Conservation (phyloP, 1,284 basidiomycete species). For the Neolentinus lepideus region DNA sequence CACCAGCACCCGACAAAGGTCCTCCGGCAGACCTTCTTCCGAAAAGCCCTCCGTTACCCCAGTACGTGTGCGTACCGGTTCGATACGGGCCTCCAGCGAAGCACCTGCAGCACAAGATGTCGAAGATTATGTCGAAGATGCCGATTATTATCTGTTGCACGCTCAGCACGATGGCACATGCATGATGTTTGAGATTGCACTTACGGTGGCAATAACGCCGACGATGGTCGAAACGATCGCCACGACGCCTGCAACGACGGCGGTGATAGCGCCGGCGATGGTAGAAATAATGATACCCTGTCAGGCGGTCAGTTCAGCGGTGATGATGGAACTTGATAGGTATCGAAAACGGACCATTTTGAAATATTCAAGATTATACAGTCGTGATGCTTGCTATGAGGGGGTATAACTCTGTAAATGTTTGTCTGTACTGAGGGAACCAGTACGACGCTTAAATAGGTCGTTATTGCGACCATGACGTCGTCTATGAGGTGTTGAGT, state of each 20-base stretch:
- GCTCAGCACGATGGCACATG: neutral
- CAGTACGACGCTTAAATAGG: neutral
- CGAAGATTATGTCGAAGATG: constrained; percentile 51
- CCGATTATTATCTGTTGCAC: constrained; percentile 47
- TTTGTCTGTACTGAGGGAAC: neutral
- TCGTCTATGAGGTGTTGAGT: neutral
- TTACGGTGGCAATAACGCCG: constrained; percentile 44
- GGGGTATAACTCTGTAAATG: neutral
- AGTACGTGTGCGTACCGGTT: constrained; percentile 20
- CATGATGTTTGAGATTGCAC: constrained; percentile 14
- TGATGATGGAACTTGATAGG: neutral
- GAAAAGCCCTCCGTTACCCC: neutral
- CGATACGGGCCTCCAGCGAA: constrained; percentile 29
- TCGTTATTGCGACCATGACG: neutral
- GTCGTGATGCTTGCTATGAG: neutral
- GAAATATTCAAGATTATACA: neutral
- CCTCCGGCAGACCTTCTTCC: neutral
- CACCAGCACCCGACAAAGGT: neutral
- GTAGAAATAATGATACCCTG: constrained; percentile 59
- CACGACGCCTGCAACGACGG: constrained; percentile 52
- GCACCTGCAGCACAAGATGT: constrained; percentile 59
- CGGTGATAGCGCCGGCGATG: constrained; percentile 48
- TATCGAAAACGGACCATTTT: neutral
- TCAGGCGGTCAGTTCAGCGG: neutral
- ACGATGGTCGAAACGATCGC: constrained; percentile 51